Evolutionary conservation across 257 asterid species (phyloP).

Genomic region (Solanum tacnaense): DNA sequence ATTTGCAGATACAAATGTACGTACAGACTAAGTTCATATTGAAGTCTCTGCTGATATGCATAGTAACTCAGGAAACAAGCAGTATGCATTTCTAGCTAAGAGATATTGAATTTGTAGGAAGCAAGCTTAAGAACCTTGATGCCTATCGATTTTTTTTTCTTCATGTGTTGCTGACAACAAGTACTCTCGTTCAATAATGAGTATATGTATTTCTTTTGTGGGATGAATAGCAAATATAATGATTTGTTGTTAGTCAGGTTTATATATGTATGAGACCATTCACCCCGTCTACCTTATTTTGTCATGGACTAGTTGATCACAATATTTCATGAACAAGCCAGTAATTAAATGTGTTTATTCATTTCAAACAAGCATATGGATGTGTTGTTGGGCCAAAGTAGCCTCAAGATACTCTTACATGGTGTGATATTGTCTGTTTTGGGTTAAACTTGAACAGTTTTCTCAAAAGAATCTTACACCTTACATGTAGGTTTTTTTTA

Average conservation of each 20-base stretch:
- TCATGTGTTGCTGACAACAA: neutral
- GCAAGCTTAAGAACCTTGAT: neutral
- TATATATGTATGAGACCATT: neutral
- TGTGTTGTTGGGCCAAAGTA: neutral
- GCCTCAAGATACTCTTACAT: neutral
- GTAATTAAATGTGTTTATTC: neutral
- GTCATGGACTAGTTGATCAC: neutral
- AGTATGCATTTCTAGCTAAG: neutral
- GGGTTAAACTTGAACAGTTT: neutral
- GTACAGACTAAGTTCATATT: neutral
- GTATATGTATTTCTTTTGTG: neutral
- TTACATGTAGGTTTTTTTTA: neutral
- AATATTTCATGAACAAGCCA: neutral
- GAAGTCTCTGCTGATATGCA: neutral
- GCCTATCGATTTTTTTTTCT: neutral
- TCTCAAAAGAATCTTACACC: neutral
- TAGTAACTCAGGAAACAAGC: neutral
- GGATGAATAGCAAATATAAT: neutral
- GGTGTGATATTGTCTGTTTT: neutral
- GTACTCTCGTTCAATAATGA: neutral
- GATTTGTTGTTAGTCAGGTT: neutral
- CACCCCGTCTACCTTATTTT: neutral
- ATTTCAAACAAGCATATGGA: neutral
- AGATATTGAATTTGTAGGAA: neutral
- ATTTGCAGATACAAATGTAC: neutral